Conservation (phyloP, 148 eudicot species). For the Gaultheria prostrata region DNA sequence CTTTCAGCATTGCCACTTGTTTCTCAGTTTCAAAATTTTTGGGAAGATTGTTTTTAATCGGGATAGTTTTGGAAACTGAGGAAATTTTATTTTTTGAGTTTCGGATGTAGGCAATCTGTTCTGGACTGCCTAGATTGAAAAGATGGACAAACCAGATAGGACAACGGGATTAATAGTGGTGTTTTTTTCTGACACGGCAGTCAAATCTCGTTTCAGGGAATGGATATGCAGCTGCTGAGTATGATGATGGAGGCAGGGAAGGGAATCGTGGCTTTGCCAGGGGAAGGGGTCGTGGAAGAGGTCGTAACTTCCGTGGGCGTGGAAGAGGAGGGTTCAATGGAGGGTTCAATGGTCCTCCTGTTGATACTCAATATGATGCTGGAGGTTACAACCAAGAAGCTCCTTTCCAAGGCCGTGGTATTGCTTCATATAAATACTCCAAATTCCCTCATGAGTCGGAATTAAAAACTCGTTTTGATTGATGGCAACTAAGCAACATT, state of each 20-base stretch:
- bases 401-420: conserved; percentile 53
- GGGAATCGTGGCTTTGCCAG: conserved; percentile 56
- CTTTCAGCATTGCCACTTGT: not conserved
- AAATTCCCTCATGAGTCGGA: not conserved
- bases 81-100: not conserved
- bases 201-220: conserved; percentile 45
- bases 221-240: conserved; percentile 58
- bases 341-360: conserved; percentile 56
- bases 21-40: not conserved
- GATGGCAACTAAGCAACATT: not conserved
- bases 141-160: not conserved
- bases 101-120: not conserved
- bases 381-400: conserved; percentile 60
- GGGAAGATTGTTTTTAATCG: not conserved
- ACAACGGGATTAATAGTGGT: not conserved
- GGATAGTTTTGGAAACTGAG: not conserved
- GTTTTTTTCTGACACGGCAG: not conserved
- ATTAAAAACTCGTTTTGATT: not conserved
- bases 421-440: not conserved
- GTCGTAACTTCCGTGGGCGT: conserved; percentile 64
- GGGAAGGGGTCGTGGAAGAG: conserved; percentile 84
- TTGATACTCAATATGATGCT: conserved; percentile 46
- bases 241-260: conserved; percentile 85
- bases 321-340: conserved; percentile 68
- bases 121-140: not conserved